phyloP scores from a whole-genome alignment of 2,329 filamentous ascomycete species.

The Neopestalotiopsis sp. region DNA sequence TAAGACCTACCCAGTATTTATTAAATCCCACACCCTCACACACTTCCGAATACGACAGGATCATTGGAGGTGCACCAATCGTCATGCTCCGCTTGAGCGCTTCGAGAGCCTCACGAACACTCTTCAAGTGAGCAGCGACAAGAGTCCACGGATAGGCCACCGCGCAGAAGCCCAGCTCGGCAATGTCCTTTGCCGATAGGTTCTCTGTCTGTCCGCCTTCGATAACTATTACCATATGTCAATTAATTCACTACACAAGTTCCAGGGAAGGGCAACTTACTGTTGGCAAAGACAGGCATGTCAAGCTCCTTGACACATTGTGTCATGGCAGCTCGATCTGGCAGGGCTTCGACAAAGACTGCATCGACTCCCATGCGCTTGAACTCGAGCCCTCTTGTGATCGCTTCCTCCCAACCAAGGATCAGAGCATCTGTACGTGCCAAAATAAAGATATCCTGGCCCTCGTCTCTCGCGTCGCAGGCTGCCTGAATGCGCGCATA shows the following conservation, averaged over 20 bases:
- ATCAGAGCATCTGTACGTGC: slow-evolving; percentile 49
- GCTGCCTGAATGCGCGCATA: slow-evolving; percentile 52
- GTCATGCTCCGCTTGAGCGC: slow-evolving; percentile 47
- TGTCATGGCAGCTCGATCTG: neutral
- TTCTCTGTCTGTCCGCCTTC: slow-evolving; percentile 41
- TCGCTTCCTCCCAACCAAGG: slow-evolving; percentile 49
- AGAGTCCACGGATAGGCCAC: slow-evolving; percentile 51
- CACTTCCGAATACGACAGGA: slow-evolving; percentile 48
- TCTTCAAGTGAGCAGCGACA: slow-evolving; percentile 47
- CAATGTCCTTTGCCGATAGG: slow-evolving; percentile 38
- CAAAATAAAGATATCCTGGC: slow-evolving; percentile 50
- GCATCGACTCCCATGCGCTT: slow-evolving; percentile 24
- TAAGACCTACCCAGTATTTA: slow-evolving; percentile 40
- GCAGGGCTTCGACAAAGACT: slow-evolving; percentile 1
- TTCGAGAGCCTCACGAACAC: slow-evolving; percentile 42
- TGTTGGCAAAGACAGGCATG: slow-evolving; percentile 6
- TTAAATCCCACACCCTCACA: slow-evolving; percentile 51
- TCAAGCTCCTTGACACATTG: slow-evolving; percentile 6
- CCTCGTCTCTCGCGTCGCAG: slow-evolving; percentile 48
- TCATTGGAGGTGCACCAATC: slow-evolving; percentile 45
- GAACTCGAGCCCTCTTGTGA: slow-evolving; percentile 45
- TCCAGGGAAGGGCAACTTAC: neutral
- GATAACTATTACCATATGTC: neutral
- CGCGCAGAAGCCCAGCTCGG: slow-evolving; percentile 42
- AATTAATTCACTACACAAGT: rapidly evolving